Evolutionary conservation across 257 asterid genomes (phyloP), one percentile per base, ranked within the genome.

Genomic region (Anisodus acutangulus): DNA sequence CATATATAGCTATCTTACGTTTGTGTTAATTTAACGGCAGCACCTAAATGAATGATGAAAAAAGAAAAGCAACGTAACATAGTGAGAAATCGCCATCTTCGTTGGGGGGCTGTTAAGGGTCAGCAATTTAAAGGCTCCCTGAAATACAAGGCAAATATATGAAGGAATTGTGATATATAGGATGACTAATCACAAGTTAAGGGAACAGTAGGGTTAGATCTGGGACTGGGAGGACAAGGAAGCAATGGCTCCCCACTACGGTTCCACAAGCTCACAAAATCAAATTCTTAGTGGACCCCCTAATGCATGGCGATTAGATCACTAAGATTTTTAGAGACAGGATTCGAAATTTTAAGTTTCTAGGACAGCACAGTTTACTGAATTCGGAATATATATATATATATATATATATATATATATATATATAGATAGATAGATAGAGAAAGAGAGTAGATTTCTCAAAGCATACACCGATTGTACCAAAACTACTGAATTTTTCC

Each of bases 191-290:
- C 59, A 72, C 55, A 10, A 8, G 60, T 72, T 9, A 47, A 5
- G 41, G 60, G 80, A 47, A 72, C 59, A 72, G 6, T 71, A n/a
- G 71, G 16, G 11, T 31, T 64, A 64, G 71, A 47, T 72, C 58
- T 72, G 19, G 80, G 35, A 31, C 35, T 31, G 35, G 31, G 60
- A 72, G 31, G 80, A 49, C 43, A 74, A 19, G 59, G 37, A 74
- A 74, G 11, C 60, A 74, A 74, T 74, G 59, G 60, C 59, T 72
- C 80, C 31, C 59, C 49, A 64, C 66, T 86, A 84, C 81, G 82
- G 86, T 83, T 84, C 84, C 55, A 58, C 68, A 78, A 60, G 43
- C 66, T 55, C 82, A 15, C 26, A 31, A 55, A 49, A 10, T 11
- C 60, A 74, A 74, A 47, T 37, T 37, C 12, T 7, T 68, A 74